Base-by-base conservation (phyloP, 192 early-diverging fungal species). In the Paraglomus brasilianum region DNA sequence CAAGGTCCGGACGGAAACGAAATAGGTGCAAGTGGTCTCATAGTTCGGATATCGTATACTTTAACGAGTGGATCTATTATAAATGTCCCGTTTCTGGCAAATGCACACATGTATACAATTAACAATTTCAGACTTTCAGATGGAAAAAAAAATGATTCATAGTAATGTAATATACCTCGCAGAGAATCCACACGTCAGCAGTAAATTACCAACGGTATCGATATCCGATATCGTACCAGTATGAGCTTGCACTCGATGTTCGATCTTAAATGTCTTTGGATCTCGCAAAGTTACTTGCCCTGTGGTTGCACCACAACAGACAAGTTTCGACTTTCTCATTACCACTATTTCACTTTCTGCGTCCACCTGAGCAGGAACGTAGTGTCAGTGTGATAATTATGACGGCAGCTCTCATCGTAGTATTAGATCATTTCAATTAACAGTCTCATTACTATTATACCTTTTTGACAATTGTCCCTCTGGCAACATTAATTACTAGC, bases 21-120 rank as follows among this genome's bases (percentile, higher is more conserved):
- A 19, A 92, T 82, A 1, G 90, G 89, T 4, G 87, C 81, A 13
- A 93, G 79, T 22, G 84, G 81, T 36, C 86, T 81, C 74, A 90
- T 84, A 8, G 85, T 83, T 15, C 92, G 78, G 44, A 94, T 86
- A 62, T 94, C 92, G 53, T 82, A 94, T n/a, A 94, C 76, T 73
- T 93, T 93, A 43, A 94, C 86, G 58, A 91, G 68, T 8, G 89
- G 86, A 74, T 94, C 92, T 46, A 85, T 75, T 15, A 92, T 82
- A 69, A 92, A 72, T 1, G 80, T 77, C 1, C 85, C 84, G 50
- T 81, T 80, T 40, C 82, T 77, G 41, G 30, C 30, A 49, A 44
- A 59, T 45, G 44, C 53, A 5, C 19, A 7, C 36, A 8, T 43
- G 5, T 43, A 44, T 44, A 44, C n/a, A 62, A 30, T 42, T 11